These are phyloP conservation scores for Aethionema arabicum DNA, from an alignment of 345 rosid species.

Conservation along the genomic window DNA sequence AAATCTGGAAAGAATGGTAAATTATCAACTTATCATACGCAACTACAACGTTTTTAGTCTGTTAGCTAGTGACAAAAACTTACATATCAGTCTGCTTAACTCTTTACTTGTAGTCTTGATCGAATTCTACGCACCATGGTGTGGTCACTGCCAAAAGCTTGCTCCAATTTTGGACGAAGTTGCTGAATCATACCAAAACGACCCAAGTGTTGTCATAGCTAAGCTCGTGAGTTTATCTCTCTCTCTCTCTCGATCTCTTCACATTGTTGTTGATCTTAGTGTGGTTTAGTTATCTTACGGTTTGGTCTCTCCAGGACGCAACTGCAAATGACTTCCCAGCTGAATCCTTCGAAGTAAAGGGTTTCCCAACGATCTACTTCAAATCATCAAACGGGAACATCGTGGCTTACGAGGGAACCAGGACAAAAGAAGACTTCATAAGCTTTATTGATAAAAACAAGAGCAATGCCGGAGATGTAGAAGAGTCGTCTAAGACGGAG, in stretches of 20 bases:
- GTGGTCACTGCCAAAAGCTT: slow-evolving; percentile 92
- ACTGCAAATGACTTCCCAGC: slow-evolving; percentile 72
- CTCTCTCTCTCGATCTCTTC: background rate
- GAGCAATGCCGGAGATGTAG: slow-evolving; percentile 37
- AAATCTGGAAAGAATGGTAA: slow-evolving; percentile 87
- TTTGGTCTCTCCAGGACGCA: slow-evolving; percentile 58
- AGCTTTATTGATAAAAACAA: slow-evolving; percentile 78
- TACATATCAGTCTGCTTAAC: background rate
- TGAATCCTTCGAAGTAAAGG: slow-evolving; percentile 71
- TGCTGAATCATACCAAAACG: slow-evolving; percentile 61
- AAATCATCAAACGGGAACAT: slow-evolving; percentile 65
- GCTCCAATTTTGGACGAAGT: slow-evolving; percentile 97
- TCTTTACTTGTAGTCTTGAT: slow-evolving; percentile 62
- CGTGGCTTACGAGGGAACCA: slow-evolving; percentile 66
- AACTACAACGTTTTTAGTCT: background rate
- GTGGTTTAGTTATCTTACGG: background rate
- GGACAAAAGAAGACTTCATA: slow-evolving; percentile 78
- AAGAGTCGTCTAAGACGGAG: slow-evolving; percentile 22
- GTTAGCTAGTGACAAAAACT: background rate
- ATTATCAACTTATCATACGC: slow-evolving; percentile 12
- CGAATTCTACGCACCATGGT: slow-evolving; percentile 98
- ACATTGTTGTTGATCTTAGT: slow-evolving; percentile 9
- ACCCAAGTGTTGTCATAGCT: slow-evolving; percentile 65
- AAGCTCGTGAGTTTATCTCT: slow-evolving; percentile 61
- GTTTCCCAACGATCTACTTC: slow-evolving; percentile 83